Conservation (phyloP, 495 filamentous ascomycete species). For the Tuber brumale region DNA sequence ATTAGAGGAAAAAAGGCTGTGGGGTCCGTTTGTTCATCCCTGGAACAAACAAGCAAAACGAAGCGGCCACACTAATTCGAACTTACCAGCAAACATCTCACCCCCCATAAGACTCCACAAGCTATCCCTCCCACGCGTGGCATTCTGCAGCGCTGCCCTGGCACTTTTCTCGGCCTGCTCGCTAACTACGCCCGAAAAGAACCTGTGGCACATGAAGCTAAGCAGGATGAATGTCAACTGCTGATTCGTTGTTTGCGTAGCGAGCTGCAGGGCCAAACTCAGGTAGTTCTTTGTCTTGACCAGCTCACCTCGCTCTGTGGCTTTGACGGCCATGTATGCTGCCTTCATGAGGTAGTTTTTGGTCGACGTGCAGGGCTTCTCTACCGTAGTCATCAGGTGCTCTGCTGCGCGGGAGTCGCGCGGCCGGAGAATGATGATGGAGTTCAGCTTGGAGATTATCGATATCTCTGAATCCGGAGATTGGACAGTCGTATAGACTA, state of each 20-base stretch:
- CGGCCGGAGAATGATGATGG: conserved; percentile 71
- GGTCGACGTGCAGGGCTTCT: conserved; percentile 60
- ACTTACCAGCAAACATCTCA: conserved; percentile 39
- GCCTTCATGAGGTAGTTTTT: conserved; percentile 66
- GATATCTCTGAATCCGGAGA: conserved; percentile 57
- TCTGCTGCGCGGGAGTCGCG: conserved; percentile 50
- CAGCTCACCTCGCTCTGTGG: conserved; percentile 53
- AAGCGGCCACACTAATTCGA: neutral
- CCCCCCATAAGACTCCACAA: conserved; percentile 58
- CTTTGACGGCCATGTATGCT: conserved; percentile 71
- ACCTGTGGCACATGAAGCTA: conserved; percentile 73
- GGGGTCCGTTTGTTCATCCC: neutral
- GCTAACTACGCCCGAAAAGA: conserved; percentile 79
- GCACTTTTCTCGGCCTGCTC: conserved; percentile 88
- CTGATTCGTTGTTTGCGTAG: conserved; percentile 49
- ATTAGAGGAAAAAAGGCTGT: neutral
- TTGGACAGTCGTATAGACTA: conserved; percentile 50
- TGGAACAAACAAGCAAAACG: neutral
- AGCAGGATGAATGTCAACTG: conserved; percentile 77
- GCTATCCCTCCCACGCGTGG: conserved; percentile 64
- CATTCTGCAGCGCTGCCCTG: conserved; percentile 64
- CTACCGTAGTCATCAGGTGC: conserved; percentile 57
- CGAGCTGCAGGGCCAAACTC: conserved; percentile 51
- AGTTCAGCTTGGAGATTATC: conserved; percentile 73
- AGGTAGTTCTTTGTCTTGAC: conserved; percentile 72